These are phyloP conservation scores for Corynascus novoguineensis DNA, from an alignment of 495 filamentous ascomycete species.

Conservation along the genomic window DNA sequence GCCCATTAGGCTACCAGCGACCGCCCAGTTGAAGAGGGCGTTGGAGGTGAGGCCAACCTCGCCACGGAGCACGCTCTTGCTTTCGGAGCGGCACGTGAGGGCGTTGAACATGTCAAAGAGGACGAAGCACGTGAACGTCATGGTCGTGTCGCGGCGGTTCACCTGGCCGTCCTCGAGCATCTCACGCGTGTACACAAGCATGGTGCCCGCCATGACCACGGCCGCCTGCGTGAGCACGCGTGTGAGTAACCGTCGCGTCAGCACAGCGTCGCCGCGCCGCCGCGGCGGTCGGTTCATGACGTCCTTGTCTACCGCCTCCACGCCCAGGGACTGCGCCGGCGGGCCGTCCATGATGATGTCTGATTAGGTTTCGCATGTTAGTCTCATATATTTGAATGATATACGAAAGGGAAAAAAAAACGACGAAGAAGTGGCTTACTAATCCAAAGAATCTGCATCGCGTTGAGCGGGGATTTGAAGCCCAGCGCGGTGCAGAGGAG, in stretches of 20 bases:
- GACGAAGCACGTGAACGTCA: constrained; percentile 98
- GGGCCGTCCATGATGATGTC: constrained; percentile 99
- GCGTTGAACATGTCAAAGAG: constrained; percentile 99
- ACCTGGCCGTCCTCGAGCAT: constrained; percentile 77
- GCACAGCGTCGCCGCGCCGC: constrained; percentile 72
- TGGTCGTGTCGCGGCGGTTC: constrained; percentile 91
- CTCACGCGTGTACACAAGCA: constrained; percentile 83
- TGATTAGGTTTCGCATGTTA: constrained; percentile 35
- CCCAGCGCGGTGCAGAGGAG: constrained; percentile 86
- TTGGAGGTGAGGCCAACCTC: constrained; percentile 80
- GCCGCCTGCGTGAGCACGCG: constrained; percentile 82
- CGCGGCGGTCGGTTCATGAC: constrained; percentile 92
- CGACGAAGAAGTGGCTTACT: constrained; percentile 57
- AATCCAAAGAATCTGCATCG: constrained; percentile 99
- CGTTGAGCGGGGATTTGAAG: constrained; percentile 89
- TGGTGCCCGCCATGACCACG: constrained; percentile 87
- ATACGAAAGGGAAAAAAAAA: background rate
- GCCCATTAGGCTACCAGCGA: constrained; percentile 73
- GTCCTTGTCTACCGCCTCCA: constrained; percentile 89
- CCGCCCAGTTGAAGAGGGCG: constrained; percentile 92
- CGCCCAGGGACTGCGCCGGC: constrained; percentile 92
- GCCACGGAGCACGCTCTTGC: constrained; percentile 78
- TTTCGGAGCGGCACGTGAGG: constrained; percentile 84
- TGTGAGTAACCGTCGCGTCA: constrained; percentile 73
- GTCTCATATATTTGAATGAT: no score